Evolutionary conservation across 208 protist genomes (phyloP), one percentile per base, ranked within the genome.

Genomic region (Trypanosoma theileri): DNA sequence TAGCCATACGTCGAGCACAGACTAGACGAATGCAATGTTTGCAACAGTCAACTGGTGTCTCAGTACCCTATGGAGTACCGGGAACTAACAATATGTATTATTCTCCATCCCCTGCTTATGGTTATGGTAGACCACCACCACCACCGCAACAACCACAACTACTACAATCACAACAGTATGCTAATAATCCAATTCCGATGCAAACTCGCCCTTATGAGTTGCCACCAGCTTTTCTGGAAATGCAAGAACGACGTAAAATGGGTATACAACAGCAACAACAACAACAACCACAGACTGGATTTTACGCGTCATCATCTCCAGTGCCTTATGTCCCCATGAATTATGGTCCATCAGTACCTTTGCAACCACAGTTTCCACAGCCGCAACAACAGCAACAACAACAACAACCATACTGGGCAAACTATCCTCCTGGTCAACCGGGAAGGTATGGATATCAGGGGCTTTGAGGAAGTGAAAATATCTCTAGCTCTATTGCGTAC

Each of bases 1-100:
- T 21, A 1, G 64, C 75, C 8, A 54, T 55, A 11, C 22, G 12
- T 1, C 51, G 40, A 45, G 79, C 72, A 22, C 45, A 46, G 51
- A 7, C 52, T 28, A 56, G 69, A 6, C 71, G 60, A 16, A 69
- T 48, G 17, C 35, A 16, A 7, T 12, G 46, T 10, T 16, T 58
- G 44, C 59, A 57, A 3, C 50, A 60, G 22, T 6, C 62, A 31
- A 48, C 11, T 50, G 54, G 31, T 46, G 46, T n/a, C 19, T 13
- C 42, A 22, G 19, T n/a, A 17, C 48, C 62, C 28, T 6, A 8
- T 35, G 28, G 28, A 8, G 28, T 35, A 35, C 28, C 1, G 6
- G 28, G 28, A 35, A 6, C 28, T 35, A 35, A 35, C 4, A 6
- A 1, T 35, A 6, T 35, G 28, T 35, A 35, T 35, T 35, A 35